Conservation (phyloP, 768 basidiomycete genomes). For the Glaciozyma antarctica region DNA sequence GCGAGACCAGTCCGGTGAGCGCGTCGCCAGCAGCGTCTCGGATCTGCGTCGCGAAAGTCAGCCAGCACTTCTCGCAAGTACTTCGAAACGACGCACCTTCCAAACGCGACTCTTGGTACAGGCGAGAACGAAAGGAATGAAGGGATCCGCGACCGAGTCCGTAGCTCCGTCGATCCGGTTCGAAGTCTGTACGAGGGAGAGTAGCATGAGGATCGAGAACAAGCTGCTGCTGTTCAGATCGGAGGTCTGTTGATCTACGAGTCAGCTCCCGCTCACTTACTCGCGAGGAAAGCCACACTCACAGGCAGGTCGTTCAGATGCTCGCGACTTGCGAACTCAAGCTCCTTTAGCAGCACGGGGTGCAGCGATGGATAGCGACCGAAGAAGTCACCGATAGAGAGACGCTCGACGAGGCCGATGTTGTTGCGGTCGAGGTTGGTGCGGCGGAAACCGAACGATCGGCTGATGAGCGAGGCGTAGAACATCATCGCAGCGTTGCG, state of each 20-base stretch:
- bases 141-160: neutral
- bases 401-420: slow-evolving; percentile 7
- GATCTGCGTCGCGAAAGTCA: slow-evolving; percentile 11
- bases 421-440: slow-evolving; percentile 28
- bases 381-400: slow-evolving; percentile 26
- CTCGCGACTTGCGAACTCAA: slow-evolving; percentile 20
- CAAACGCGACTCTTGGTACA: slow-evolving; percentile 22
- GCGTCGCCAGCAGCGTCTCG: slow-evolving; percentile 27
- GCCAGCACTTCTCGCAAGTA: no score
- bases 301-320: slow-evolving; percentile 14
- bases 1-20: slow-evolving; percentile 20
- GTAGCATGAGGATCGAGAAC: slow-evolving; percentile 29
- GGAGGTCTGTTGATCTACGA: slow-evolving; percentile 8
- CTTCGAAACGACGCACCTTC: slow-evolving; percentile 13
- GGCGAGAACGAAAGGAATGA: slow-evolving; percentile 15
- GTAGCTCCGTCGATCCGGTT: slow-evolving; percentile 1
- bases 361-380: slow-evolving; percentile 18
- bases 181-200: slow-evolving; percentile 24
- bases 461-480: slow-evolving; percentile 24
- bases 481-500: slow-evolving; percentile 31
- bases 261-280: neutral
- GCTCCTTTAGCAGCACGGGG: slow-evolving; percentile 10
- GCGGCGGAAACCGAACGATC: slow-evolving; percentile 17
- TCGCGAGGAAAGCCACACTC: neutral
- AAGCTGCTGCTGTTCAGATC: slow-evolving; percentile 24